A percentile compares a stretch with the other conserved stretches of the same genome.
phyloP scores from a whole-genome alignment of 345 rosid genomes.

The Murraya koenigii region DNA sequence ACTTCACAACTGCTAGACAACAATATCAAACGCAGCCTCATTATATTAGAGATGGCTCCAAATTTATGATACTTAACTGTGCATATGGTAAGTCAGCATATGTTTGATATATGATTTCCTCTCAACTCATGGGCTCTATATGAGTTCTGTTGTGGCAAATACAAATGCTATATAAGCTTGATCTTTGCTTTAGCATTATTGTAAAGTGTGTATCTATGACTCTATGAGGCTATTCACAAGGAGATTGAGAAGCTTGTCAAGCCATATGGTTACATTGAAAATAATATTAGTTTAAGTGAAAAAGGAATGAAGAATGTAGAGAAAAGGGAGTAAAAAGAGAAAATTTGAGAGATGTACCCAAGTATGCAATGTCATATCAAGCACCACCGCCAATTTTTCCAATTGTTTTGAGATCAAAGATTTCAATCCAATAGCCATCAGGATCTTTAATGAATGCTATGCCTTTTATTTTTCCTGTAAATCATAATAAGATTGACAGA shows the following conservation, averaged over 20 bases:
- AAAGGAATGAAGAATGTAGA: background rate
- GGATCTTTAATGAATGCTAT: constrained; percentile 97
- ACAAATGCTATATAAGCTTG: background rate
- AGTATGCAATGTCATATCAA: constrained; percentile 26
- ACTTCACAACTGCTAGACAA: too few relatives aligned
- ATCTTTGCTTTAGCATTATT: too few relatives aligned
- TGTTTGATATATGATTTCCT: background rate
- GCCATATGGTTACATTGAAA: background rate
- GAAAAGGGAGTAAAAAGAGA: background rate
- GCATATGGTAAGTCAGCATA: background rate
- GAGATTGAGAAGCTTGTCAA: too few relatives aligned
- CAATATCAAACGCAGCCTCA: too few relatives aligned
- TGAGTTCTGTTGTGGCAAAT: background rate
- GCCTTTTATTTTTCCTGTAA: constrained; percentile 86
- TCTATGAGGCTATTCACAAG: too few relatives aligned
- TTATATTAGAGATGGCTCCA: background rate
- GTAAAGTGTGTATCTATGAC: too few relatives aligned
- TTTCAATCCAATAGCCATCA: constrained; percentile 96
- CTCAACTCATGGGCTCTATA: background rate
- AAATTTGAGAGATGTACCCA: constrained; percentile 4
- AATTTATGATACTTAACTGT: too few relatives aligned
- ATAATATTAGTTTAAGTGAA: background rate
- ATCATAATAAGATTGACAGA: background rate
- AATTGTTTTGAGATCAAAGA: constrained; percentile 72
- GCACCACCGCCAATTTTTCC: constrained; percentile 35